Conservation (phyloP, 2,329 filamentous ascomycete species). For the Tolypocladium ophioglossoides region DNA sequence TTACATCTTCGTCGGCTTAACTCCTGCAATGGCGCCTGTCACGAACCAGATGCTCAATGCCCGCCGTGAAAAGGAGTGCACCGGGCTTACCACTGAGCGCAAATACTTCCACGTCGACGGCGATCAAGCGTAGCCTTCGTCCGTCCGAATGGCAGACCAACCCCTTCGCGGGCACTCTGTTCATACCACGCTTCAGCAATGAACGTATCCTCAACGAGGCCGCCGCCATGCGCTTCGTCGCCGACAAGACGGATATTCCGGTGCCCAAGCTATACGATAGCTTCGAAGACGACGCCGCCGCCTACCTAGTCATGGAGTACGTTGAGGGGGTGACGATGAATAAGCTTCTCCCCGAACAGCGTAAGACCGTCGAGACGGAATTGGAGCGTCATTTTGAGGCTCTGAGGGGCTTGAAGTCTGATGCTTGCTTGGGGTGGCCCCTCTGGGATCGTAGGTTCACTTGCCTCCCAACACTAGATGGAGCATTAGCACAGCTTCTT, state of each 20-base stretch:
- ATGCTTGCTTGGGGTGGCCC: conserved; percentile 9
- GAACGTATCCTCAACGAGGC: conserved; percentile 11
- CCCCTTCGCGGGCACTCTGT: conserved; percentile 1
- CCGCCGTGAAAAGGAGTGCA: conserved; percentile 1
- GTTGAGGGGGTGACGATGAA: conserved; percentile 3
- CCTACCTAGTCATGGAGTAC: conserved; percentile 3
- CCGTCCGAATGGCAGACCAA: conserved; percentile 4
- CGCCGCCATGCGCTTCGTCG: conserved; percentile 6
- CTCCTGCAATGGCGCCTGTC: conserved; percentile 3
- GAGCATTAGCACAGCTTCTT: too few relatives aligned
- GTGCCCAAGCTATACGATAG: conserved; percentile 9
- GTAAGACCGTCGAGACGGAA: conserved; percentile 5
- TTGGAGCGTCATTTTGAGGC: conserved; percentile 4
- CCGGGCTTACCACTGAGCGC: conserved; percentile 1
- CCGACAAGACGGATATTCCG: conserved; percentile 8
- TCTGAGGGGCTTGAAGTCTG: conserved; percentile 5
- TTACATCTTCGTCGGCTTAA: too few relatives aligned
- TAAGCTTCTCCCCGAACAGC: background rate
- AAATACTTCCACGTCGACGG: conserved; percentile 4
- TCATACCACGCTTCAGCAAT: conserved; percentile 4
- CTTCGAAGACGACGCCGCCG: conserved; percentile 5
- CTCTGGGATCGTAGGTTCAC: conserved; percentile 4
- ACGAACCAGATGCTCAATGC: conserved; percentile 4
- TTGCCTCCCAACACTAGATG: too few relatives aligned
- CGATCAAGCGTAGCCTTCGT: conserved; percentile 5